A percentile compares a stretch with the other conserved stretches of the same genome.
Evolutionary conservation across 2,329 filamentous ascomycete species (phyloP).

Genomic region (Hymenoscyphus salicellus): DNA sequence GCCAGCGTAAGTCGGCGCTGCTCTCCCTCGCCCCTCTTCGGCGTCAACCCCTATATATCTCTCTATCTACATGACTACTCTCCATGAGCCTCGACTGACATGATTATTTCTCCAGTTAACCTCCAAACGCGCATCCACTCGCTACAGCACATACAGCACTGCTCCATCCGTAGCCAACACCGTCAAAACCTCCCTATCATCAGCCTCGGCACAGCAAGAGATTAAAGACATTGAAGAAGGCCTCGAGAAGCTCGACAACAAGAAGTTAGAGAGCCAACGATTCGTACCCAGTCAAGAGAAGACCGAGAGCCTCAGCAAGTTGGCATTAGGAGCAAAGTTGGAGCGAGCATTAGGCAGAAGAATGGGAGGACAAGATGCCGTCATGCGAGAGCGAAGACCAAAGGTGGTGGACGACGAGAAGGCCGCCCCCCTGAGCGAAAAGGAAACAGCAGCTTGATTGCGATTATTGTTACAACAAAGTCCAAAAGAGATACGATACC

Average conservation of each 20-base stretch:
- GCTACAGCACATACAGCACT: conserved; percentile 51
- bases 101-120: conserved; percentile 33
- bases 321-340: conserved; percentile 71
- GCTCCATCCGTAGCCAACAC: conserved; percentile 45
- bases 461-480: not conserved
- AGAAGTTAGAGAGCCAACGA: conserved; percentile 63
- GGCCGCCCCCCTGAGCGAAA: conserved; percentile 16
- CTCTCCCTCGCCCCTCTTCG: not conserved
- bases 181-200: conserved; percentile 30
- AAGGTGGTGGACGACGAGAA: conserved; percentile 21
- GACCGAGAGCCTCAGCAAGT: conserved; percentile 64
- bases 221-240: conserved; percentile 64
- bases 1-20: conserved; percentile 45
- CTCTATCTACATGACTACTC: not conserved
- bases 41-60: not conserved
- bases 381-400: conserved; percentile 47
- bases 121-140: conserved; percentile 49
- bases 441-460: conserved; percentile 10
- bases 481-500: not conserved
- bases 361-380: conserved; percentile 69
- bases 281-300: conserved; percentile 65
- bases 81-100: conserved; percentile 19
- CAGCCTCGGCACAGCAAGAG: conserved; percentile 36
- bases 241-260: conserved; percentile 67
- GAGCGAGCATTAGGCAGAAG: conserved; percentile 66